These are phyloP conservation scores for Ramularia endophylla DNA, from an alignment of 2,329 filamentous ascomycete species.

Conservation along the genomic window DNA sequence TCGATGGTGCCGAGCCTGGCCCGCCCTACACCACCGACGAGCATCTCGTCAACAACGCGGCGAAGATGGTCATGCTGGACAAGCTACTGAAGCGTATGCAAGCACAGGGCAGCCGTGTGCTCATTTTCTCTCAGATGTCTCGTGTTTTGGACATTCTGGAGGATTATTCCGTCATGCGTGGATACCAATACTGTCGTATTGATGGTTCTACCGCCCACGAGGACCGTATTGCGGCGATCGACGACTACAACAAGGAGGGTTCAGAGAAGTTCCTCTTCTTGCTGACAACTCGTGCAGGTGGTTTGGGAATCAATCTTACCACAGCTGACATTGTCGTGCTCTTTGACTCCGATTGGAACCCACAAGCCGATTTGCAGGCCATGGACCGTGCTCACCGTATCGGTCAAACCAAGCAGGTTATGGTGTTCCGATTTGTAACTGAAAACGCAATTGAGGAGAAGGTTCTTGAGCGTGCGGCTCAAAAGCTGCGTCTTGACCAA, in stretches of 20 bases:
- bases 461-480: slow-evolving; percentile 89
- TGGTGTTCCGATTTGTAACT: slow-evolving; percentile 94
- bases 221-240: slow-evolving; percentile 94
- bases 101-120: slow-evolving; percentile 82
- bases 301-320: slow-evolving; percentile 93
- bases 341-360: slow-evolving; percentile 98
- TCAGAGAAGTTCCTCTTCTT: slow-evolving; percentile 98
- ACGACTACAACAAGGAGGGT: slow-evolving; percentile 93
- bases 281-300: slow-evolving; percentile 90
- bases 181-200: slow-evolving; percentile 94
- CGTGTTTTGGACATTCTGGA: slow-evolving; percentile 94
- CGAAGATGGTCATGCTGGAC: slow-evolving; percentile 97
- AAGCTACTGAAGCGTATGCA: slow-evolving; percentile 80
- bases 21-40: slow-evolving; percentile 98
- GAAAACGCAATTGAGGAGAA: slow-evolving; percentile 99
- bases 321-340: slow-evolving; percentile 92
- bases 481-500: slow-evolving; percentile 93
- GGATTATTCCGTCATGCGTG: slow-evolving; percentile 94
- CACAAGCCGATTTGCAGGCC: slow-evolving; percentile 94
- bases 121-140: slow-evolving; percentile 99
- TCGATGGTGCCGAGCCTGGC: slow-evolving; percentile 93
- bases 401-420: slow-evolving; percentile 95
- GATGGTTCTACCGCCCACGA: slow-evolving; percentile 96
- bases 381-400: slow-evolving; percentile 99
- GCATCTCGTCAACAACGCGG: slow-evolving; percentile 86